Conservation (phyloP, 1,139 yeast species). For the Geotrichum reessii region DNA sequence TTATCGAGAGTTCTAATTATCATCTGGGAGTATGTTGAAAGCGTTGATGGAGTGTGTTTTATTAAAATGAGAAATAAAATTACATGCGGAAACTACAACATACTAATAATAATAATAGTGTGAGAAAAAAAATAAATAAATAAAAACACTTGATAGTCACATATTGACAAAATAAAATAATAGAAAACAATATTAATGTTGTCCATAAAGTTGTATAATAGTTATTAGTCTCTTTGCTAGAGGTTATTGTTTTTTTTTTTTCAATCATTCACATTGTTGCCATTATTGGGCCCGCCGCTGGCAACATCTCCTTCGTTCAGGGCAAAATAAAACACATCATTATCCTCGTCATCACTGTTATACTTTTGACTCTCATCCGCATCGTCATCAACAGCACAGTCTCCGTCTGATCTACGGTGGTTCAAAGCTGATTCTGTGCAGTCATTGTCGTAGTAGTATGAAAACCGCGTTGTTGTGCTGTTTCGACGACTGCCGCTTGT, state of each 20-base stretch:
- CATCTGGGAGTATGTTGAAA: too few species aligned
- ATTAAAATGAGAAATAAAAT: too few species aligned
- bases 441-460: constrained; percentile 1
- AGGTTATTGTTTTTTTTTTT: too few species aligned
- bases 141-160: neutral
- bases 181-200: neutral
- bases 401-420: neutral
- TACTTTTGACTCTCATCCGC: neutral
- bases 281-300: neutral
- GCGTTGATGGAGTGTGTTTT: too few species aligned
- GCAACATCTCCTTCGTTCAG: constrained; percentile 13
- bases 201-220: neutral
- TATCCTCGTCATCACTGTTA: constrained; percentile 3
- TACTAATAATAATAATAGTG: too few species aligned
- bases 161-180: too few species aligned
- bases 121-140: too few species aligned
- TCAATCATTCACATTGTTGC: neutral
- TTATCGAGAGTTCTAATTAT: too few species aligned
- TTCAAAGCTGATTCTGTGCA: neutral
- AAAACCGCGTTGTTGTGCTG: neutral
- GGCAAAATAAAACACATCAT: constrained; percentile 17
- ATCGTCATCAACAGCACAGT: neutral
- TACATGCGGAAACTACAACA: too few species aligned
- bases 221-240: too few species aligned
- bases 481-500: neutral